Evolutionary conservation across 1,139 yeast genomes (phyloP).

Genomic region (Pneumocystis jirovecii): DNA sequence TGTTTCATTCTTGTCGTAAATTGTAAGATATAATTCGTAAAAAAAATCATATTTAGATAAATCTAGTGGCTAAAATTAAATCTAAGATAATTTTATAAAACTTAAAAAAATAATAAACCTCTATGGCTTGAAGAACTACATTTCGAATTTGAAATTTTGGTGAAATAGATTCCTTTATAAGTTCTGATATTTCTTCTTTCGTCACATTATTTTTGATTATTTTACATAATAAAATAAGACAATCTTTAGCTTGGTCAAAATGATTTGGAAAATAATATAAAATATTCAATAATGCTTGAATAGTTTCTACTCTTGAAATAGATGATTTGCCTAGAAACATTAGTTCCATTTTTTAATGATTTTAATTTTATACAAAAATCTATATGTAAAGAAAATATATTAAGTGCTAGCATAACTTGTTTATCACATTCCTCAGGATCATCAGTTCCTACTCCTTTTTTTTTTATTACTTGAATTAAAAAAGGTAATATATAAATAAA

Average conservation of each 20-base stretch:
- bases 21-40: constrained; percentile 63
- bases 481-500: constrained; percentile 65
- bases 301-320: constrained; percentile 54
- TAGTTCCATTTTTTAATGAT: neutral
- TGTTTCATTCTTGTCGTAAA: constrained; percentile 54
- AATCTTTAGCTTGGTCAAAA: constrained; percentile 69
- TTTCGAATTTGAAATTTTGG: constrained; percentile 60
- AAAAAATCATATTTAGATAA: constrained; percentile 42
- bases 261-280: constrained; percentile 55
- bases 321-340: constrained; percentile 42
- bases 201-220: constrained; percentile 51
- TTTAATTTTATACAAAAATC: constrained; percentile 20
- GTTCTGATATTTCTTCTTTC: constrained; percentile 40
- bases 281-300: constrained; percentile 48
- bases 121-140: constrained; percentile 53
- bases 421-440: constrained; percentile 83
- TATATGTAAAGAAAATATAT: constrained; percentile 60
- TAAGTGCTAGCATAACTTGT: constrained; percentile 61
- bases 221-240: constrained; percentile 61
- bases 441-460: constrained; percentile 42
- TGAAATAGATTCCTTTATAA: constrained; percentile 45
- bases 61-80: constrained; percentile 58
- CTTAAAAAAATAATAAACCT: neutral
- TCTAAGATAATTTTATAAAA: neutral
- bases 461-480: constrained; percentile 36